Conservation (phyloP, 2,329 filamentous ascomycete species). For the Laburnicola sp. region DNA sequence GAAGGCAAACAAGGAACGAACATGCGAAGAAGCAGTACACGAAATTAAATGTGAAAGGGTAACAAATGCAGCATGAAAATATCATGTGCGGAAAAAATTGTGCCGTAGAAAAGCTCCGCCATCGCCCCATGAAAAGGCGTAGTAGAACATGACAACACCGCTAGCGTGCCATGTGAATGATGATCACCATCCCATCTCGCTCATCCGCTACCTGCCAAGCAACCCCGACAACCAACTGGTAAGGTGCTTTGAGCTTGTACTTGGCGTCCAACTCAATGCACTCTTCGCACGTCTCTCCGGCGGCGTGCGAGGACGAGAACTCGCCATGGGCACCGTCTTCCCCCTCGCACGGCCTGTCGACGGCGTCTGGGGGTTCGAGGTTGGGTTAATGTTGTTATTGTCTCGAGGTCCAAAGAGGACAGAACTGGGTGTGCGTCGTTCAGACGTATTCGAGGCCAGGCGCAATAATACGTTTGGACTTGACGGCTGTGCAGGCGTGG, state of each 20-base stretch:
- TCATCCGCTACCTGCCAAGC: conserved; percentile 24
- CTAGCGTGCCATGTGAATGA: not conserved
- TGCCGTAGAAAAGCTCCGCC: too few relatives aligned
- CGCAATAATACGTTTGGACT: not conserved
- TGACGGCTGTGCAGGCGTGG: not conserved
- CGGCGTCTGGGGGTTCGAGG: conserved; percentile 16
- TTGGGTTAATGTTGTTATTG: conserved; percentile 1
- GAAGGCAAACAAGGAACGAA: not conserved
- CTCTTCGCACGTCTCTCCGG: conserved; percentile 24
- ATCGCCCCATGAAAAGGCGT: too few relatives aligned
- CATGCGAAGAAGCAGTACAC: too few relatives aligned
- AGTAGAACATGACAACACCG: not conserved
- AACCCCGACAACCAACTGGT: conserved; percentile 39
- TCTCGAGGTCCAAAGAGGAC: conserved; percentile 15
- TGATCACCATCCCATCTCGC: not conserved
- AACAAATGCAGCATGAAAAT: too few relatives aligned
- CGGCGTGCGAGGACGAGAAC: conserved; percentile 4
- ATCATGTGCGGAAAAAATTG: too few relatives aligned
- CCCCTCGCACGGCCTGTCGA: conserved; percentile 21
- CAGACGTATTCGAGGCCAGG: conserved; percentile 4
- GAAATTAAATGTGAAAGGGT: too few relatives aligned
- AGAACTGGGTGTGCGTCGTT: conserved; percentile 15
- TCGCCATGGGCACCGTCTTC: conserved; percentile 18
- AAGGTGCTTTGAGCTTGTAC: conserved; percentile 33
- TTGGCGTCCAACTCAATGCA: conserved; percentile 29